Evolutionary conservation across 345 rosid species (phyloP).

Genomic region (Brassica carinata): DNA sequence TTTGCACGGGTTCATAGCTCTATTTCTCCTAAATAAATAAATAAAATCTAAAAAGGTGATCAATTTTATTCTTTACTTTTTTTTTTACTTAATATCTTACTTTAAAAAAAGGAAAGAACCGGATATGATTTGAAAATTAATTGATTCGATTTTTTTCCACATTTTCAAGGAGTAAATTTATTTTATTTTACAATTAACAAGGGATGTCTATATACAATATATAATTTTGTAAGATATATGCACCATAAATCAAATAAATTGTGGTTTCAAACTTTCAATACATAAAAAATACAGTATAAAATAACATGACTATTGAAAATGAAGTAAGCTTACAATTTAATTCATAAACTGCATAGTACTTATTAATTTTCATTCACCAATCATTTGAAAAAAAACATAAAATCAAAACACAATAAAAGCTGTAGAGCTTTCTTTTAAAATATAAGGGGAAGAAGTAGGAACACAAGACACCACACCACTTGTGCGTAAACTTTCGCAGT

Average conservation of each 20-base stretch:
- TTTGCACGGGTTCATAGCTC: conserved; percentile 18
- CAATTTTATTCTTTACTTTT: background rate
- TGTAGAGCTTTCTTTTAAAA: background rate
- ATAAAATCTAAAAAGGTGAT: background rate
- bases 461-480: background rate
- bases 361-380: background rate
- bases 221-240: background rate
- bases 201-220: too few relatives aligned
- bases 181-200: background rate
- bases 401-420: background rate
- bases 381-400: background rate
- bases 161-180: background rate
- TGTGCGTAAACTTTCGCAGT: conserved; percentile 6
- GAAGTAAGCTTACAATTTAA: too few relatives aligned
- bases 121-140: background rate
- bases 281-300: too few relatives aligned
- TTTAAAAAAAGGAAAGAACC: background rate
- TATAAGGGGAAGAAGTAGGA: background rate
- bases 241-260: background rate
- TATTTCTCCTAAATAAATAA: background rate
- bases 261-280: too few relatives aligned
- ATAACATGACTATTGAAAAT: too few relatives aligned
- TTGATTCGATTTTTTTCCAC: background rate
- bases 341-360: background rate
- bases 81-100: background rate